These are phyloP conservation scores for Crithidia fasciculata DNA, from an alignment of 208 protist species.

Conservation along the genomic window DNA sequence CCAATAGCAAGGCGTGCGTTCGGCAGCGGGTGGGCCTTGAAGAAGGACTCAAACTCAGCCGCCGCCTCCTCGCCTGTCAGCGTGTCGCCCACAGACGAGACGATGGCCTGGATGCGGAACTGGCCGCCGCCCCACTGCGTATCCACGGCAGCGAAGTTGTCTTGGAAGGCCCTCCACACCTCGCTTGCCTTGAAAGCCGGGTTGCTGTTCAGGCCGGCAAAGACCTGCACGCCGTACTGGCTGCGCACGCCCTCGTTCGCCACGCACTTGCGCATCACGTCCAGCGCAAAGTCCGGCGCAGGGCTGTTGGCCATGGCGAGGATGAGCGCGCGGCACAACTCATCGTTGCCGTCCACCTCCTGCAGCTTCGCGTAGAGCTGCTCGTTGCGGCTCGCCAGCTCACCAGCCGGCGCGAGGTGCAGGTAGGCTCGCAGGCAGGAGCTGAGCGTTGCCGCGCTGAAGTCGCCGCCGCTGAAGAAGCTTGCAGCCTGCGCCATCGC, in stretches of 20 bases:
- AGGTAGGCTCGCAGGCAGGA: conserved; percentile 56
- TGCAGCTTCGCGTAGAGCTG: conserved; percentile 56
- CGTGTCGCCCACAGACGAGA: conserved; percentile 56
- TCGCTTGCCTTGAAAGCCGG: conserved; percentile 40
- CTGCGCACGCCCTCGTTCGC: conserved; percentile 69
- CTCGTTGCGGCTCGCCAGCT: conserved; percentile 32
- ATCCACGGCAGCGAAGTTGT: conserved; percentile 72
- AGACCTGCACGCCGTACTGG: conserved; percentile 81
- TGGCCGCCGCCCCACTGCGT: conserved; percentile 87
- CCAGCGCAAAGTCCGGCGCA: conserved; percentile 61
- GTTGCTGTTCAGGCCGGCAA: conserved; percentile 54
- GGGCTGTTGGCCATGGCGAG: conserved; percentile 57
- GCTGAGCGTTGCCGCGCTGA: conserved; percentile 52
- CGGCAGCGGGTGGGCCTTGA: conserved; percentile 71
- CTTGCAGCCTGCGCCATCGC: conserved; percentile 55
- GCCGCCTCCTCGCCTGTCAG: conserved; percentile 60
- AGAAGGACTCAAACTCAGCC: conserved; percentile 71
- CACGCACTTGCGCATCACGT: conserved; percentile 65
- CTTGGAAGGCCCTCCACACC: conserved; percentile 80
- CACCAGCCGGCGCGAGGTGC: conserved; percentile 30
- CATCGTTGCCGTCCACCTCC: conserved; percentile 72
- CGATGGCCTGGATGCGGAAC: conserved; percentile 90
- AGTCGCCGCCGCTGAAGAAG: conserved; percentile 46
- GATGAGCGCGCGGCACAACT: conserved; percentile 69
- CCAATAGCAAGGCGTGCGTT: conserved; percentile 78